These are phyloP conservation scores for Xylaria sp. DNA, from an alignment of 2,329 filamentous ascomycete genomes.

Conservation along the genomic window DNA sequence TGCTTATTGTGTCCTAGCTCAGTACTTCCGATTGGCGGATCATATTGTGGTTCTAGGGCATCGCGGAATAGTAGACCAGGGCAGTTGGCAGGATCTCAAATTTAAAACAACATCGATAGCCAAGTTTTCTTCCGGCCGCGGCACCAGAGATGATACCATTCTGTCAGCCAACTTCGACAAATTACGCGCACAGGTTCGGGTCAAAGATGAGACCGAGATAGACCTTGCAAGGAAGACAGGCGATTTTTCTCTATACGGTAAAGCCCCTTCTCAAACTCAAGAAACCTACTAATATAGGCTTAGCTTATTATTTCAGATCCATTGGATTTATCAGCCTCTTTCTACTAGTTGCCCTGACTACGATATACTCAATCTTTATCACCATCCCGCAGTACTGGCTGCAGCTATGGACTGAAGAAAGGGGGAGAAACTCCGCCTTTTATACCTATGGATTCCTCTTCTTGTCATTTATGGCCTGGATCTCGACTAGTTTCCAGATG, in stretches of 20 bases:
- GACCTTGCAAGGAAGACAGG: constrained; percentile 40
- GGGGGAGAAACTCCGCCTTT: constrained; percentile 30
- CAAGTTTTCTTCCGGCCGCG: constrained; percentile 41
- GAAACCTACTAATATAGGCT: not conserved
- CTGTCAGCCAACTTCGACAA: constrained; percentile 2
- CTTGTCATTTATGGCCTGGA: constrained; percentile 45
- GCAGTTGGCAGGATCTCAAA: constrained; percentile 46
- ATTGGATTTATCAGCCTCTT: constrained; percentile 37
- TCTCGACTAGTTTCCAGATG: constrained; percentile 44
- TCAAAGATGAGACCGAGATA: constrained; percentile 16
- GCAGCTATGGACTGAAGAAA: constrained; percentile 48
- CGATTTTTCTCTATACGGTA: constrained; percentile 29
- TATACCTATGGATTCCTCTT: constrained; percentile 47
- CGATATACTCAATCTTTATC: constrained; percentile 43
- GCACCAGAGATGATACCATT: constrained; percentile 3
- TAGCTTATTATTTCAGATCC: constrained; percentile 22
- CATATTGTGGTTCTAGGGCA: constrained; percentile 48
- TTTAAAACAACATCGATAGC: constrained; percentile 41
- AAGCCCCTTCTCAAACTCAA: too few relatives aligned
- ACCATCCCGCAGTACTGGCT: constrained; percentile 48
- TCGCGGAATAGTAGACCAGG: constrained; percentile 46
- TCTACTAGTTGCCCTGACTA: constrained; percentile 34
- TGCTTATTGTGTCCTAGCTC: constrained; percentile 29
- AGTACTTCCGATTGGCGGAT: constrained; percentile 49
- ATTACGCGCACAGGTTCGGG: constrained; percentile 13